phyloP scores from a whole-genome alignment of 805 yeast genomes.

The Candida silvicultrix region DNA sequence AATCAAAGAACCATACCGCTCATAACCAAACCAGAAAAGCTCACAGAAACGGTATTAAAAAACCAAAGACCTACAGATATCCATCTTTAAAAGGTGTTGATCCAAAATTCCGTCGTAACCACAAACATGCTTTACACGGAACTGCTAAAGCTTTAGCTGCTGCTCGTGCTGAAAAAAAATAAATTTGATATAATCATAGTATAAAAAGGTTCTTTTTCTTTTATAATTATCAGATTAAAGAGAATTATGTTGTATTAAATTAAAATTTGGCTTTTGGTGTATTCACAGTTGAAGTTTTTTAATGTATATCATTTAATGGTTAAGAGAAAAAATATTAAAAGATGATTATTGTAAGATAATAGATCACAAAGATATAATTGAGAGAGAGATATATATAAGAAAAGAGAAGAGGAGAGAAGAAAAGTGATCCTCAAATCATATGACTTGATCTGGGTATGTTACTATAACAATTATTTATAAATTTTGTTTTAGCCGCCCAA shows the following conservation, averaged over 20 bases:
- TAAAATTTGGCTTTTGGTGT: background rate
- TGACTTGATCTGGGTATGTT: too few species aligned
- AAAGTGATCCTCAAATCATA: too few species aligned
- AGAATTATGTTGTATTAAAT: background rate
- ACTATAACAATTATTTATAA: background rate
- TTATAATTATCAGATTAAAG: too few species aligned
- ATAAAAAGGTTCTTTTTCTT: too few species aligned
- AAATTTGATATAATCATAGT: background rate
- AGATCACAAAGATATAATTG: background rate
- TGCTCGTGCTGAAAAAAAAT: conserved; percentile 50
- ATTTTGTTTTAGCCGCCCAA: background rate
- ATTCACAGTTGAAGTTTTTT: conserved; percentile 7
- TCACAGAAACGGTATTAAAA: conserved; percentile 99
- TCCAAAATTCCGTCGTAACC: conserved; percentile 99
- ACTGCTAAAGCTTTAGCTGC: conserved; percentile 91
- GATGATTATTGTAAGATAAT: background rate
- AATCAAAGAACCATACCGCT: conserved; percentile 99
- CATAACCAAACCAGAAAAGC: conserved; percentile 99
- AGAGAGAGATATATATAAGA: too few species aligned
- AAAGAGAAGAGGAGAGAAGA: too few species aligned
- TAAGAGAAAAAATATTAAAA: conserved; percentile 7
- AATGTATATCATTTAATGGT: conserved; percentile 22
- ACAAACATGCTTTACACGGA: conserved; percentile 98
- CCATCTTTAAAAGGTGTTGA: conserved; percentile 98
- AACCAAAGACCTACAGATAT: conserved; percentile 97